Percentiles rank a stretch among this genome's conserved stretches.
These are phyloP conservation scores for Nemania sp. DNA, from an alignment of 2,329 filamentous ascomycete species.

Conservation along the genomic window DNA sequence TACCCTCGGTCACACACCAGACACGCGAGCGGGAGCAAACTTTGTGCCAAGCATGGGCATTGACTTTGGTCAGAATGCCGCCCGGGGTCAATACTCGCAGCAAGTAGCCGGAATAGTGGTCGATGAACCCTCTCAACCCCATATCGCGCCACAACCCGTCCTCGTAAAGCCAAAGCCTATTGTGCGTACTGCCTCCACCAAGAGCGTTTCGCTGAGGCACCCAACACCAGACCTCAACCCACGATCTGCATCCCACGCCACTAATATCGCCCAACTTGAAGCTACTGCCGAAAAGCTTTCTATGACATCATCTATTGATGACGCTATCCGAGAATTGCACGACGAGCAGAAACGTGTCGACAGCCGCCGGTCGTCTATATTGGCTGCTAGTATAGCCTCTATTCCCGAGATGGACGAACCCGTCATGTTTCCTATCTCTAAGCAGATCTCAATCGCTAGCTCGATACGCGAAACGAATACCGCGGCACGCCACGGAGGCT, in stretches of 20 bases:
- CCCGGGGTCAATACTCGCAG: constrained; percentile 15
- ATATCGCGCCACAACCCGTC: constrained; percentile 38
- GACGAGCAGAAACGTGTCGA: constrained; percentile 77
- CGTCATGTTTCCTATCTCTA: constrained; percentile 53
- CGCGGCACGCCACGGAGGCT: constrained; percentile 75
- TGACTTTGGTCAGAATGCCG: constrained; percentile 34
- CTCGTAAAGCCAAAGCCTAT: constrained; percentile 57
- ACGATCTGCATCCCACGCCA: constrained; percentile 70
- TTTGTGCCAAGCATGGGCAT: constrained; percentile 31
- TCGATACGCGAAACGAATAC: constrained; percentile 79
- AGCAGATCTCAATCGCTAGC: constrained; percentile 61
- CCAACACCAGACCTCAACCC: constrained; percentile 72
- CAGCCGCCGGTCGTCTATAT: constrained; percentile 73
- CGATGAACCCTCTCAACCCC: constrained; percentile 36
- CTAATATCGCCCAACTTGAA: constrained; percentile 80
- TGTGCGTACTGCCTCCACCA: constrained; percentile 61
- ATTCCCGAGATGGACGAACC: constrained; percentile 49
- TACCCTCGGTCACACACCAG: constrained; percentile 3
- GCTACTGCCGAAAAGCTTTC: constrained; percentile 80
- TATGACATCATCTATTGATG: constrained; percentile 79
- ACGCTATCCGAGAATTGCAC: constrained; percentile 80
- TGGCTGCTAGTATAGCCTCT: constrained; percentile 61
- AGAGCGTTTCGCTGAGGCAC: constrained; percentile 63
- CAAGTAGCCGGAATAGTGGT: constrained; percentile 20
- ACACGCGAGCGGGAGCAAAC: constrained; percentile 33